Base-by-base conservation (phyloP, 345 rosid genomes). In the Euphorbia peplus region DNA sequence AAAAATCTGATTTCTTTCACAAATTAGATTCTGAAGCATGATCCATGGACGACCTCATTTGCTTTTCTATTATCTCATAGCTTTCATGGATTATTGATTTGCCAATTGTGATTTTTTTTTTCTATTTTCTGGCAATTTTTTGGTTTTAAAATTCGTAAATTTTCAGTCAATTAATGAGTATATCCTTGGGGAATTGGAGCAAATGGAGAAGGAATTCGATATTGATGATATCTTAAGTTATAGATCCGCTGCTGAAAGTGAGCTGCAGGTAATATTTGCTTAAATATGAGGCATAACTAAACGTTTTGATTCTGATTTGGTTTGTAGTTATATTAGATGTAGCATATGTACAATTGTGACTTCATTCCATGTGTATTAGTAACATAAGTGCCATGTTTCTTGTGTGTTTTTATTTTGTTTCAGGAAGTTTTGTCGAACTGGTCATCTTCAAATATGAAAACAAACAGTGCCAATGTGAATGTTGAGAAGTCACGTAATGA, bases 121-220 rank as follows among this genome's bases (percentile, higher is more conserved):
- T 26, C 59, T 50, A 29, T 58, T 72, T 48, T 10, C 66, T 57
- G 26, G 57, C 35, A 58, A 29, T 67, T 15, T 22, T n/a, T 61
- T 62, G 16, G 7, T 70, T 77, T 63, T 66, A 16, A 8, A 28
- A 47, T 44, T 69, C 85, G 51, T 55, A 28, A 54, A n/a, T n/a
- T 70, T 63, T 70, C 88, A 93, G 98, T 58, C 83, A 62, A 80
- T 93, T 71, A 88, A 85, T 65, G 84, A 85, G 72, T 70, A 80
- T 62, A 64, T 88, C 80, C 77, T 88, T 78, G 73, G 67, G 69
- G 90, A 88, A 69, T 76, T 93, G 84, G 98, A 93, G 81, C 82
- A 83, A 85, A 83, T 93, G 84, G 98, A 93, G 89, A 86, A 84
- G 80, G 92, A 89, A 67, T 85, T 76, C 69, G 97, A 90, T 73